A percentile compares a stretch with the other conserved stretches of the same genome.
Conservation (phyloP, 768 basidiomycete genomes). For the Sporobolomyces phaffii region DNA sequence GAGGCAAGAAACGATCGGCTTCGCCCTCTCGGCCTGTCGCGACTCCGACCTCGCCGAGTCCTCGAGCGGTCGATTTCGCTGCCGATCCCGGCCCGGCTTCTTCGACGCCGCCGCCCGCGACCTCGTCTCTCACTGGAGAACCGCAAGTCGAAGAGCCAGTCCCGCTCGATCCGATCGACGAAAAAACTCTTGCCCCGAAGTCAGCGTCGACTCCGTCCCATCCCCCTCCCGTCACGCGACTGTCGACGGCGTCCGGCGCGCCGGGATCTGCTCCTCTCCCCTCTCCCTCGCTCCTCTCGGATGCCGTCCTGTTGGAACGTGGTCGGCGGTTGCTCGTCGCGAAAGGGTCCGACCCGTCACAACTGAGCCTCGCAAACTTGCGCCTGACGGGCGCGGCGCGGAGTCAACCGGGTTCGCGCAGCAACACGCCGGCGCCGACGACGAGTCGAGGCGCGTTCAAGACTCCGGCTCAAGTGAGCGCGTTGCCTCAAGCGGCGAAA, state of each 20-base stretch:
- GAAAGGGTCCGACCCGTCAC: conserved; percentile 2
- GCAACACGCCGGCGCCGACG: neutral
- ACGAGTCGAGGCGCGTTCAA: neutral
- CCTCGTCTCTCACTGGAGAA: neutral
- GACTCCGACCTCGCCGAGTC: neutral
- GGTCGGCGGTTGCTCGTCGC: conserved; percentile 20
- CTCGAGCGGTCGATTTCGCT: neutral
- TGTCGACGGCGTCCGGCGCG: neutral
- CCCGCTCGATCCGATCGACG: neutral
- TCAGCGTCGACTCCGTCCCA: neutral
- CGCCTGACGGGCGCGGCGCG: neutral
- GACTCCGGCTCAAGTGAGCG: neutral
- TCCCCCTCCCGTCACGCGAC: neutral
- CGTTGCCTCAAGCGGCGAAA: neutral
- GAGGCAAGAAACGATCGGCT: neutral
- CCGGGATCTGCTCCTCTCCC: neutral
- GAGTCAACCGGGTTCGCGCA: neutral
- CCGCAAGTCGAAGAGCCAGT: conserved; percentile 6
- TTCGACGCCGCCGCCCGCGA: neutral
- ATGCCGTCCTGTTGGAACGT: conserved; percentile 21
- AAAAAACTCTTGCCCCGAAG: neutral
- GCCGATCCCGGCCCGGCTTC: too few species aligned
- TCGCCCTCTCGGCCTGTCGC: neutral
- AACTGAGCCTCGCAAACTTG: neutral
- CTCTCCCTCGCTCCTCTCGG: conserved; percentile 13